These are phyloP conservation scores for Fusarium scirpi DNA, from an alignment of 2,329 filamentous ascomycete species.

Conservation along the genomic window DNA sequence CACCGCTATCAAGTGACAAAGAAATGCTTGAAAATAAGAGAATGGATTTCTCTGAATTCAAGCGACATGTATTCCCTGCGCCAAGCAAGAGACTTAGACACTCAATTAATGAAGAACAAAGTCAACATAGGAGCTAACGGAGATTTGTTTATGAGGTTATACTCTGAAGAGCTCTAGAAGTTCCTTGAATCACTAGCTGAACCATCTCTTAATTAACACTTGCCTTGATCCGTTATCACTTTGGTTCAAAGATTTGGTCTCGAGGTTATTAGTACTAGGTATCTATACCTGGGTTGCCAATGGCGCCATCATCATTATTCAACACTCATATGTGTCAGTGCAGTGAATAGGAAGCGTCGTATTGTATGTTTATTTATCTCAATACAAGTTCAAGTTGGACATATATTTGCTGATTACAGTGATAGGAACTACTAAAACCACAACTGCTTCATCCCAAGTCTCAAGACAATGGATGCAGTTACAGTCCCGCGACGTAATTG, in stretches of 20 bases:
- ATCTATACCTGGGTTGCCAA: background rate
- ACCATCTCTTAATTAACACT: background rate
- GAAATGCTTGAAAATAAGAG: background rate
- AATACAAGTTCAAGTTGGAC: background rate
- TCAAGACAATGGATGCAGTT: background rate
- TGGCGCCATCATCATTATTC: background rate
- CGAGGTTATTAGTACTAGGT: background rate
- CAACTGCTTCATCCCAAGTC: background rate
- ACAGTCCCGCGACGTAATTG: slow-evolving; percentile 2
- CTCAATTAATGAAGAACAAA: background rate
- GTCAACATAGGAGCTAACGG: background rate
- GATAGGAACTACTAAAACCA: background rate
- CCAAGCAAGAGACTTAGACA: background rate
- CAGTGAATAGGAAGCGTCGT: background rate
- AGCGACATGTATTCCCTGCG: background rate
- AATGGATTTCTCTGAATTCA: background rate
- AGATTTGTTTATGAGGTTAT: background rate
- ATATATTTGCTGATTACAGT: slow-evolving; percentile 10
- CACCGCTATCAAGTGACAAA: background rate
- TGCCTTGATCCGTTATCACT: background rate
- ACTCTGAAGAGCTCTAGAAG: background rate
- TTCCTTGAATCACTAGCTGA: background rate
- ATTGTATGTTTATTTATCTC: background rate
- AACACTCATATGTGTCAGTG: background rate
- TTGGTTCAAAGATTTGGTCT: background rate